Evolutionary conservation across 1,284 basidiomycete species (phyloP).

Genomic region (Golubevia pallescens): DNA sequence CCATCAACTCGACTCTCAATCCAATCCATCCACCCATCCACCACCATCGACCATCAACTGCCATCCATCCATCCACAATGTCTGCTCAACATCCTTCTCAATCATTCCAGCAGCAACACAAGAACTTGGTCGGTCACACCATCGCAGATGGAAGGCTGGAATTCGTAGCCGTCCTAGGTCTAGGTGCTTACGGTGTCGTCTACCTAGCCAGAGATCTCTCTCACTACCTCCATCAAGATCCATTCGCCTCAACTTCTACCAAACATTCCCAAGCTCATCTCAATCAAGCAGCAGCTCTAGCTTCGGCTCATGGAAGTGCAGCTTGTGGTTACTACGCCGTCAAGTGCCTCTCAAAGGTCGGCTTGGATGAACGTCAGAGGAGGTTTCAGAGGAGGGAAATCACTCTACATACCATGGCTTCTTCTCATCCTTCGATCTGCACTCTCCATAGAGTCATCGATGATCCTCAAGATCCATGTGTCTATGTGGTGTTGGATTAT

Average conservation of each 20-base stretch:
- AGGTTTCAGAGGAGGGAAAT: slow-evolving; percentile 81
- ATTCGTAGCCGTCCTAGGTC: slow-evolving; percentile 86
- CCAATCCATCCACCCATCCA: background rate
- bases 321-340: slow-evolving; percentile 71
- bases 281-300: slow-evolving; percentile 18
- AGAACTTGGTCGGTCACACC: slow-evolving; percentile 65
- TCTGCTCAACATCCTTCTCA: background rate
- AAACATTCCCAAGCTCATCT: slow-evolving; percentile 6
- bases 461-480: slow-evolving; percentile 67
- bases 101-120: slow-evolving; percentile 10
- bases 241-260: slow-evolving; percentile 20
- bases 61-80: background rate
- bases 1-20: no score
- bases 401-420: slow-evolving; percentile 71
- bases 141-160: slow-evolving; percentile 71
- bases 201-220: slow-evolving; percentile 69
- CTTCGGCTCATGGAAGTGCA: slow-evolving; percentile 32
- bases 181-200: slow-evolving; percentile 94
- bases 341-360: slow-evolving; percentile 76
- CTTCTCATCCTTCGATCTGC: slow-evolving; percentile 80
- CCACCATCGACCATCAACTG: no score
- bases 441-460: slow-evolving; percentile 88
- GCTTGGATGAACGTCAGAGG: slow-evolving; percentile 74
- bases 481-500: slow-evolving; percentile 73
- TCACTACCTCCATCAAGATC: slow-evolving; percentile 34